A percentile compares a stretch with the other conserved stretches of the same genome.
These are phyloP conservation scores for Phlebiopsis gigantea DNA, from an alignment of 768 basidiomycete species.

Conservation along the genomic window DNA sequence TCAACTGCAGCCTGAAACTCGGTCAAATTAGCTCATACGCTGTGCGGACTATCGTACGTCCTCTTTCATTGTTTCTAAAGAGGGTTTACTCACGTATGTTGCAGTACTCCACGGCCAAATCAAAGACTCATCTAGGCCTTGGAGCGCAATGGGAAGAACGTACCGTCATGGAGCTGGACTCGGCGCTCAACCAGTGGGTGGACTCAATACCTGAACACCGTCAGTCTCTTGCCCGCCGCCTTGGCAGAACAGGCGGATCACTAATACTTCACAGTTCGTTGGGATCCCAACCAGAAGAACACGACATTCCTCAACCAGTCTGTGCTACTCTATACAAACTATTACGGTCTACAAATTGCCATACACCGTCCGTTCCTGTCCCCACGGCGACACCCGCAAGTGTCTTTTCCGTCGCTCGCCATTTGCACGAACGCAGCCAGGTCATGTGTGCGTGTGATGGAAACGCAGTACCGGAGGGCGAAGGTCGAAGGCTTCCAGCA, in stretches of 20 bases:
- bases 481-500: constrained; percentile 13
- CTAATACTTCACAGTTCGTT: constrained; percentile 16
- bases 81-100: neutral
- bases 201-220: constrained; percentile 53
- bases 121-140: constrained; percentile 29
- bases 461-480: constrained; percentile 27
- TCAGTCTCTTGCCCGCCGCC: constrained; percentile 19
- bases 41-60: constrained; percentile 55
- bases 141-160: constrained; percentile 39
- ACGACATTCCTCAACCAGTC: constrained; percentile 28
- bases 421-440: constrained; percentile 46
- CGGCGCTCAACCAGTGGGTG: constrained; percentile 57
- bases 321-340: constrained; percentile 33
- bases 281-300: constrained; percentile 20
- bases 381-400: constrained; percentile 43
- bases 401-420: constrained; percentile 42
- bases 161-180: constrained; percentile 58
- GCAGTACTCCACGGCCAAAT: constrained; percentile 44
- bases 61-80: neutral
- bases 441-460: constrained; percentile 38
- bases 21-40: constrained; percentile 60
- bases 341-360: constrained; percentile 51
- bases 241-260: neutral
- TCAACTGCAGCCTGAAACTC: constrained; percentile 55
- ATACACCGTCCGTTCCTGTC: constrained; percentile 81